Percentiles rank a stretch among this genome's conserved stretches.
phyloP scores from a whole-genome alignment of 345 rosid species.

The Salix suchowensis region DNA sequence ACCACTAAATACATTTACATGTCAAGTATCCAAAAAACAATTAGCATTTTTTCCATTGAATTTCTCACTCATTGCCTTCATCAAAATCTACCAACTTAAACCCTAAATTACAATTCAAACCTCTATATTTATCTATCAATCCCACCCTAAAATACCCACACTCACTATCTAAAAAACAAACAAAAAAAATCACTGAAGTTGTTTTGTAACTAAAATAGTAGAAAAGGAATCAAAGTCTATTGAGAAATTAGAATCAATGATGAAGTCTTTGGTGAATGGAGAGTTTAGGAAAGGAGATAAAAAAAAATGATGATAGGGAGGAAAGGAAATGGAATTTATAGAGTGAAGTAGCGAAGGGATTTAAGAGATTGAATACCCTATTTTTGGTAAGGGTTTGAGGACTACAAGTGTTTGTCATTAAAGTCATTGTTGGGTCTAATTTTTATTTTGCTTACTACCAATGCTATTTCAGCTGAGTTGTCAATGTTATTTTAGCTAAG shows the following conservation, averaged over 20 bases:
- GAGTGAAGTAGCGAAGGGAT: conserved; percentile 77
- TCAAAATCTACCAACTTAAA: background rate
- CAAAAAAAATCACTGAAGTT: background rate
- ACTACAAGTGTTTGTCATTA: conserved; percentile 79
- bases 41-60: conserved; percentile 22
- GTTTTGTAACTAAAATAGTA: conserved; percentile 26
- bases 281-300: conserved; percentile 64
- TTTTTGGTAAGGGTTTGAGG: conserved; percentile 71
- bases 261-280: conserved; percentile 12
- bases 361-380: conserved; percentile 84
- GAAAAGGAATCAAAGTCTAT: conserved; percentile 38
- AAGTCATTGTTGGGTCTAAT: conserved; percentile 89
- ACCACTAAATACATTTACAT: too few relatives aligned
- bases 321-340: conserved; percentile 38
- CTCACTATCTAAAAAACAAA: background rate
- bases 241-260: conserved; percentile 16
- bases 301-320: conserved; percentile 68
- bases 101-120: background rate
- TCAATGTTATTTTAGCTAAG: conserved; percentile 71
- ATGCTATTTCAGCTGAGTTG: conserved; percentile 76
- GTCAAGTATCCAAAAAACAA: background rate
- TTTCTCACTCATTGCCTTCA: conserved; percentile 11
- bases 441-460: conserved; percentile 72
- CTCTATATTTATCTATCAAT: background rate
- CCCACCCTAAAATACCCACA: conserved; percentile 3